Base-by-base conservation (phyloP, 192 early-diverging fungal species). In the Physocladia obscura region DNA sequence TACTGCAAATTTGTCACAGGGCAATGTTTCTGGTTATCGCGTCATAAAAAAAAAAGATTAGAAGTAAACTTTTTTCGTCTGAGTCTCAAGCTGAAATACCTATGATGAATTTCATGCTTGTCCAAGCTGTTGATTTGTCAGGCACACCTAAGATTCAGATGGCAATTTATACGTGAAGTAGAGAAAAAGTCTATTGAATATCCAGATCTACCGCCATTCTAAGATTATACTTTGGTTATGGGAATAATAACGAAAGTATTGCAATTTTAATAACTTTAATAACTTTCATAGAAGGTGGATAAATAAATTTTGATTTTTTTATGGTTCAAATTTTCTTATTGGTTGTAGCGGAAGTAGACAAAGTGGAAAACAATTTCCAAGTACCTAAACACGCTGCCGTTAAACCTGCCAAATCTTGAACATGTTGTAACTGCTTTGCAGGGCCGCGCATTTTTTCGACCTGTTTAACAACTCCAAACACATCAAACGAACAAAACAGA, bases 401-500 rank as follows among this genome's bases (percentile, higher is more conserved):
- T 11, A 85, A 61, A 4, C 75, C 83, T 4, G 79, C 57, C 2
- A 78, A 39, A 30, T 70, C 67, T 57, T 85, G 83, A 49, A 65
- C 19, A 27, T 52, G 5, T 34, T 65, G 63, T 8, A 65, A 32
- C 32, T 65, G 63, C 4, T 13, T 26, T n/a, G 6, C 39, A 30
- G 47, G 17, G 17, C 21, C 63, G 15, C n/a, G 22, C 24, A 47
- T 26, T 19, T 35, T 8, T 37, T 65, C 63, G 15, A 65, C 49
- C 49, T 26, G 13, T 32, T 50, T 65, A 21, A 65, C 63, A 17
- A 71, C 55, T 1, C 78, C 76, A 39, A 79, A 77, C 49, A 77
- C 83, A 63, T 76, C 79, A 38, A 73, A 68, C 69, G 84, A 73
- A 80, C 91, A 93, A 76, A 94, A 94, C 21, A 85, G 57, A 60